Base-by-base conservation (phyloP, 768 basidiomycete species). In the Termitomyces sp. region DNA sequence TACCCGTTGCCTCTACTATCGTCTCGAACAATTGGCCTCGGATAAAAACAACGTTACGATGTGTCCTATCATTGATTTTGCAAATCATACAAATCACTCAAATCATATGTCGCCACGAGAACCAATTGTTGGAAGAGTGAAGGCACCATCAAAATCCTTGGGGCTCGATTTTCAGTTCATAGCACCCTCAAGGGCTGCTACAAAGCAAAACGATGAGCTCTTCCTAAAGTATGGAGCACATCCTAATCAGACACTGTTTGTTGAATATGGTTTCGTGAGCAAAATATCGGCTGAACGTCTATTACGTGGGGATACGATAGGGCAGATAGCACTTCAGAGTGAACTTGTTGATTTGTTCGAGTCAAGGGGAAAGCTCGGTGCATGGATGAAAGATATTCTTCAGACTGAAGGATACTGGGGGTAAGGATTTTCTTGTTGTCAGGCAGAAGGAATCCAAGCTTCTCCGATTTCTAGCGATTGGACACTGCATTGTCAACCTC, bases 251-350 rank as follows among this genome's bases (percentile, higher is more conserved):
- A 85, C 79, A 3, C 68, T 98, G 22, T 88, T 94, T 65, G 77
- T 84, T 21, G 96, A 98, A 67, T 98, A 98, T 68, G 96, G 95
- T 0, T 98, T 98, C 66, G 78, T 88, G 32, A 77, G 79, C 59
- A 28, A 58, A 15, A 60, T 73, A 15, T 60, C 68, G 9, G 52
- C 65, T 11, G 66, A 71, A 11, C 66, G 56, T 9, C 45, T 69
- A 24, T 46, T 53, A 19, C 58, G 58, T 14, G 71, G 72, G 21
- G 59, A 59, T 10, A 64, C 70, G 30, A 62, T 69, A 6, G 81
- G 80, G 15, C 86, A 91, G 60, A 76, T 90, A 15, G 80, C 87
- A 53, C 70, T 95, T 2, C 81, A 84, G 53, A 73, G 76, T 17
- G 55, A 77, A 9, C 63, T 87, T 6, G 78, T 83, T 57, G 62